Evolutionary conservation across 129 eudicot genomes (phyloP), one percentile per base, ranked within the genome.

Genomic region (Saposhnikovia divaricata): DNA sequence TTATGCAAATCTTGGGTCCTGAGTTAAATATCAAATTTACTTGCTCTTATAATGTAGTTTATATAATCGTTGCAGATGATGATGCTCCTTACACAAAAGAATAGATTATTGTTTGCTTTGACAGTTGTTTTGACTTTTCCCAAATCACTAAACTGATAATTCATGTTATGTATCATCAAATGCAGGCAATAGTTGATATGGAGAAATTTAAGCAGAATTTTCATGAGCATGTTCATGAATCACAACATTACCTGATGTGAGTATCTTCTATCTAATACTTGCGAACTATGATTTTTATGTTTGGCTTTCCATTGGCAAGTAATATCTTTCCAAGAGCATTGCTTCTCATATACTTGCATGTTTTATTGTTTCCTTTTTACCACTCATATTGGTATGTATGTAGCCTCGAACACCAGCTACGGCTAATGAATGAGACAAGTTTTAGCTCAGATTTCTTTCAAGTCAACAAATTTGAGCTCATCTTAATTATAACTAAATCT

Each of bases 151-250:
- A 19, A 65, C 61, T 65, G 69, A 11, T 53, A 76, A 19, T 50
- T 72, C 39, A 68, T 31, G 19, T 4, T 68, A 68, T 71, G 45
- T 45, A 43, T 79, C 34, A 47, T 42, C 15, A 5, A 11, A 45
- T 88, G 88, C 93, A 95, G 98, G 90, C 91, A 37, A 95, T 95
- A 87, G 85, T 89, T 82, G 97, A 92, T 74, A 92, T 95, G 97
- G 99, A 95, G 86, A 92, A 86, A 85, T 87, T 85, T 84, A 95
- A 95, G 92, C 97, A 90, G 81, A 87, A 86, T 23, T 85, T 82
- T 83, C 89, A 89, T 78, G 89, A 89, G 87, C 83, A 89, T 75
- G 79, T 89, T 72, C 89, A 75, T 65, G 90, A 86, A 81, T 80
- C 91, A 48, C 90, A 85, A 43, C 89, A 87, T 69, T 84, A 87